Evolutionary conservation across 2,329 filamentous ascomycete genomes (phyloP), one percentile per base, ranked within the genome.

Genomic region (Penicillium sp.): DNA sequence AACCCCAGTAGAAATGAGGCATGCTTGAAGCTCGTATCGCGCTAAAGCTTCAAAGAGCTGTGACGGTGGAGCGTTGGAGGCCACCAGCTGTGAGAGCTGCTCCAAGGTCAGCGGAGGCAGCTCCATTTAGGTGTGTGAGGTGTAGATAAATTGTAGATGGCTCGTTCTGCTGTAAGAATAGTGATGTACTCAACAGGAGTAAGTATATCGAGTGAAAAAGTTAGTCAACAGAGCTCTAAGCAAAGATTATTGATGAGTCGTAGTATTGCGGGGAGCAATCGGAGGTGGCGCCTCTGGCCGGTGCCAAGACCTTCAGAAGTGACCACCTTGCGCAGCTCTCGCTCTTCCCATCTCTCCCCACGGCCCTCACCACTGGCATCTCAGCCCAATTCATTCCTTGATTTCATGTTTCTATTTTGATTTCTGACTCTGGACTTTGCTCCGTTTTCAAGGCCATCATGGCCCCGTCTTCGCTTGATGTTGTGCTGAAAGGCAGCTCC

Each of bases 401-500:
- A 54, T 65, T 64, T 65, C 59, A 69, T 64, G 65, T 68, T 58
- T 66, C 57, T 65, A 61, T 57, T 52, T 64, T 66, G 60, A 54
- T 54, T 60, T 58, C 41, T 64, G 54, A 66, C 62, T 37, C 40
- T 71, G 69, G 67, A 67, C 69, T 70, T 70, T 67, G 61, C 66
- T 63, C 64, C 69, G 65, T 60, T 62, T 69, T 19, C 50, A 53
- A 53, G 76, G 76, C 76, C 76, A 73, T 73, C 64, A 80, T 80
- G 78, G 77, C 77, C 71, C 67, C 71, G 57, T 69, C 74, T 70
- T 70, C 76, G 64, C 66, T 85, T 72, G 80, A 82, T 66, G 76
- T 81, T 70, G 82, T 94, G 74, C 84, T 91, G 73, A 87, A 90
- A 81, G 89, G 90, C 75, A 88, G 86, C 74, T 90, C 88, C 69